Percentiles rank a stretch among this genome's conserved stretches.
Conservation (phyloP, 2,329 filamentous ascomycete species). For the Trichoderma koningiopsis region DNA sequence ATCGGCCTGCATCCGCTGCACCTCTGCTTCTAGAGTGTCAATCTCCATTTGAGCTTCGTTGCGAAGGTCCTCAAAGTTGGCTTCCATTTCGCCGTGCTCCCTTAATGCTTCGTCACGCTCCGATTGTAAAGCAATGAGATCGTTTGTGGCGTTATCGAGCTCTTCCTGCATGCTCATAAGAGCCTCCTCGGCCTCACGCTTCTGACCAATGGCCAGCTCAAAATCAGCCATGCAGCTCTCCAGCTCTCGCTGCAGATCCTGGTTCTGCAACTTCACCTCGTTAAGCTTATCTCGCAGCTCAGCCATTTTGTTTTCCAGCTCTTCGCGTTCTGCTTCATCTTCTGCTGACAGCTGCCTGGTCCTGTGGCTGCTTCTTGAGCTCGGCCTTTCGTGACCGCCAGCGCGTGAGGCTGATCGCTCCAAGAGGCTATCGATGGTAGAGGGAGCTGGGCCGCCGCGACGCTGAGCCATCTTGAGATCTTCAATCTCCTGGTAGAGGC, state of each 20-base stretch:
- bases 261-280: conserved; percentile 82
- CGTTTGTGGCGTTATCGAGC: conserved; percentile 75
- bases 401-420: conserved; percentile 92
- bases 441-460: conserved; percentile 63
- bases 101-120: conserved; percentile 86
- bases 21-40: conserved; percentile 69
- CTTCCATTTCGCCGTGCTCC: conserved; percentile 61
- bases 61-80: conserved; percentile 61
- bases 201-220: conserved; percentile 67
- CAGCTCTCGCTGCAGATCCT: conserved; percentile 81
- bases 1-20: conserved; percentile 69
- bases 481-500: conserved; percentile 95
- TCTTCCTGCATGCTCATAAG: conserved; percentile 74
- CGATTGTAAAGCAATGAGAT: conserved; percentile 74
- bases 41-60: conserved; percentile 68
- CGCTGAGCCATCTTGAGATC: conserved; percentile 88
- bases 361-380: conserved; percentile 71
- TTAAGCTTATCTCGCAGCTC: conserved; percentile 85
- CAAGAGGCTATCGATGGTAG: conserved; percentile 83
- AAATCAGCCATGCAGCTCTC: conserved; percentile 80
- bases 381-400: conserved; percentile 66
- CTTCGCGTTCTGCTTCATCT: conserved; percentile 80
- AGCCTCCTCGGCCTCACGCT: conserved; percentile 60
- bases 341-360: conserved; percentile 62
- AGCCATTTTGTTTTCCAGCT: conserved; percentile 80